A percentile compares a stretch with the other conserved stretches of the same genome.
Evolutionary conservation across 768 basidiomycete genomes (phyloP).

Genomic region (Suillus tomentosus): DNA sequence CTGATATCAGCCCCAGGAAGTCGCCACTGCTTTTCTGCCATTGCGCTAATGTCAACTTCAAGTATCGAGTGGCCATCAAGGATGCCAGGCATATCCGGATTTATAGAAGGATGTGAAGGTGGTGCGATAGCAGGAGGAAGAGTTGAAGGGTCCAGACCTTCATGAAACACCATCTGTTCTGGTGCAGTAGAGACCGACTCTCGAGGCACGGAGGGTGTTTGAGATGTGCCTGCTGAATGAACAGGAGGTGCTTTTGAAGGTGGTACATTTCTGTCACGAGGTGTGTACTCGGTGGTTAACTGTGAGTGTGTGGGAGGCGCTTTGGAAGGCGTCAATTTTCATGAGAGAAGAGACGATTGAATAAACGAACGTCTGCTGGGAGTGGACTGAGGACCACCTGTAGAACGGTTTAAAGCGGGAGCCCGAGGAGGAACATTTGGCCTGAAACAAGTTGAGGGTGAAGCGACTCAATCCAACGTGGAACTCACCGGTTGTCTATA

Average conservation of each 20-base stretch:
- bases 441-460: constrained; percentile 24
- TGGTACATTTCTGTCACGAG: constrained; percentile 61
- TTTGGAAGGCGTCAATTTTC: constrained; percentile 22
- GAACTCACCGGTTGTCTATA: constrained; percentile 68
- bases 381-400: constrained; percentile 27
- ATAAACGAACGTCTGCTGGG: constrained; percentile 30
- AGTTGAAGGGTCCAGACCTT: constrained; percentile 61
- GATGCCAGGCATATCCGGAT: constrained; percentile 64
- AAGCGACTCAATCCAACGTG: constrained; percentile 11
- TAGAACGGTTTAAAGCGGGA: constrained; percentile 32
- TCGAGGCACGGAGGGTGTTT: constrained; percentile 16
- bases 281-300: constrained; percentile 82
- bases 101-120: constrained; percentile 77
- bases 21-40: constrained; percentile 89
- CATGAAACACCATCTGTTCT: constrained; percentile 35
- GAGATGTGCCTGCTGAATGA: constrained; percentile 24
- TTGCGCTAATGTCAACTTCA: constrained; percentile 76
- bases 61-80: constrained; percentile 79
- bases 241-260: constrained; percentile 25
- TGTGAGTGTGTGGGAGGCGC: constrained; percentile 48
- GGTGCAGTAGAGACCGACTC: constrained; percentile 14
- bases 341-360: constrained; percentile 4
- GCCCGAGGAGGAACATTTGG: constrained; percentile 38
- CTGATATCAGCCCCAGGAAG: constrained; percentile 89
- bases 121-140: constrained; percentile 72